Percentiles rank a stretch among this genome's conserved stretches.
Conservation (phyloP, 2,329 filamentous ascomycete species). For the Trichophyton mentagrophytes region DNA sequence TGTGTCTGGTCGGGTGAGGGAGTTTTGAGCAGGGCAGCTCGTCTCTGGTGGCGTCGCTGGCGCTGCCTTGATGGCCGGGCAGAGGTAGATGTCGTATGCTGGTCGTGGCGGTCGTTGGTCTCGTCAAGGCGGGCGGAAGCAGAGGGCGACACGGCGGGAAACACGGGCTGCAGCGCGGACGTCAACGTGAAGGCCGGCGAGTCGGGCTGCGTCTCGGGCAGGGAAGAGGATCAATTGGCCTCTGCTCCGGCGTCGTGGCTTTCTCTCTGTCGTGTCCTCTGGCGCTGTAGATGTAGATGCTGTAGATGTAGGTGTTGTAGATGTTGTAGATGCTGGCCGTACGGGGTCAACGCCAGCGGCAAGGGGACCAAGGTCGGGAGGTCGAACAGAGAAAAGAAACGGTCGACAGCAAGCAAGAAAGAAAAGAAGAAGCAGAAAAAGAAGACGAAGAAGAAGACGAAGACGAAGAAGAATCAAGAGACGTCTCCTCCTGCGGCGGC, state of each 20-base stretch:
- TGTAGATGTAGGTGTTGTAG: neutral
- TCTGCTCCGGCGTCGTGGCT: neutral
- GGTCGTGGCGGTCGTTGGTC: constrained; percentile 43
- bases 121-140: constrained; percentile 37
- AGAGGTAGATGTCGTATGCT: constrained; percentile 28
- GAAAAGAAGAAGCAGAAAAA: neutral
- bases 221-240: neutral
- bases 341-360: neutral
- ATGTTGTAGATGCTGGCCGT: neutral
- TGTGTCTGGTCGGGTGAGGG: too few species aligned
- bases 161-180: constrained; percentile 13
- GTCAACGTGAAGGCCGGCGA: neutral
- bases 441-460: neutral
- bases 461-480: neutral
- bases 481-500: neutral
- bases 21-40: constrained; percentile 20
- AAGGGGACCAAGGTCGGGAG: neutral
- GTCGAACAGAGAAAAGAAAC: too few species aligned
- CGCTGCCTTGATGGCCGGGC: constrained; percentile 27
- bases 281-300: neutral
- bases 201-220: neutral
- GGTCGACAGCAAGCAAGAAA: neutral
- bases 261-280: neutral
- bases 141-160: constrained; percentile 32
- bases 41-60: constrained; percentile 31